Evolutionary conservation across 192 early-diverging fungal species (phyloP).

Genomic region (Jimgerdemannia lactiflua): DNA sequence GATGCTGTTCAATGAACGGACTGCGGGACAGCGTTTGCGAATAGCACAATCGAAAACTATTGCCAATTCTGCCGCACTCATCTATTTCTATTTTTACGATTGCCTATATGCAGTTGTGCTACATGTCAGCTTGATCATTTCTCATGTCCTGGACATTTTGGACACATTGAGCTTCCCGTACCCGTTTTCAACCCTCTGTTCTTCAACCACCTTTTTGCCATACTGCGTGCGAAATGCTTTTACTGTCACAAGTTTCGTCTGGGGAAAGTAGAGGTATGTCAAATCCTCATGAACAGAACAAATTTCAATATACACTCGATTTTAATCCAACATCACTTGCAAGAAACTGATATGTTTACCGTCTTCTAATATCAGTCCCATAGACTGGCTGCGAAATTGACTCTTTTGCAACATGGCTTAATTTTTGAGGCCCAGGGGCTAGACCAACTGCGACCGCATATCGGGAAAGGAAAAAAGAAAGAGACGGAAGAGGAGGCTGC

Average conservation of each 20-base stretch:
- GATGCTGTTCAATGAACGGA: no score
- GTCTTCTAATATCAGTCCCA: conserved; percentile 35
- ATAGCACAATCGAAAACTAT: no score
- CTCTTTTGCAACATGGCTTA: conserved; percentile 83
- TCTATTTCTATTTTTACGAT: background rate
- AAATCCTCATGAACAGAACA: background rate
- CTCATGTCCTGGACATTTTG: conserved; percentile 94
- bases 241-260: conserved; percentile 87
- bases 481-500: conserved; percentile 34
- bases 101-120: conserved; percentile 54
- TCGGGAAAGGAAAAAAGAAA: conserved; percentile 40
- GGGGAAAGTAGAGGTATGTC: conserved; percentile 50
- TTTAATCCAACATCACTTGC: background rate
- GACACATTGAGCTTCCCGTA: conserved; percentile 89
- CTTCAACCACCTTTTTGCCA: conserved; percentile 85
- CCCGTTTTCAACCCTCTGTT: conserved; percentile 94
- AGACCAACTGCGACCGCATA: conserved; percentile 54
- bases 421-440: conserved; percentile 81
- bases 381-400: conserved; percentile 74
- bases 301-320: no score
- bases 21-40: no score
- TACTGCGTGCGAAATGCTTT: conserved; percentile 83
- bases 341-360: background rate
- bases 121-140: conserved; percentile 83
- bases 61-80: background rate